phyloP scores from a whole-genome alignment of 208 protist genomes.

The Wallacemonas sp. region DNA sequence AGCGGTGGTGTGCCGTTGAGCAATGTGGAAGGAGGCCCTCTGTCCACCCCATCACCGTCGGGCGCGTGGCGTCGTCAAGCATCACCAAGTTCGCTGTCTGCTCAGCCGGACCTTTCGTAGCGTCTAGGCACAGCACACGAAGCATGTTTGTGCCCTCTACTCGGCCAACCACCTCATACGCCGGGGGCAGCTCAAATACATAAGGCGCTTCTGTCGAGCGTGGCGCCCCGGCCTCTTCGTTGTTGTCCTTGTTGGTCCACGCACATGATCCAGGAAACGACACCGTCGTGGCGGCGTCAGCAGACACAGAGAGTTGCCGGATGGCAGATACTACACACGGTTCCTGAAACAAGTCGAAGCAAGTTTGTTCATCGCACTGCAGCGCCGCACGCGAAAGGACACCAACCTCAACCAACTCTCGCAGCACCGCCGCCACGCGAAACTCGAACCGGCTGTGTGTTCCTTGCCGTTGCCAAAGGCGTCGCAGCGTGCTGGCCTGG shows the following conservation, averaged over 20 bases:
- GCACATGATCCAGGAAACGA: not conserved
- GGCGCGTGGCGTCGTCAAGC: conserved; percentile 23
- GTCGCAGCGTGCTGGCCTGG: conserved; percentile 34
- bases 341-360: conserved; percentile 3
- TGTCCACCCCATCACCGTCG: conserved; percentile 15
- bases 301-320: not conserved
- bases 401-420: conserved; percentile 54
- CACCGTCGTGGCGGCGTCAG: not conserved
- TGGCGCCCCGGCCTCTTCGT: not conserved
- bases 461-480: conserved; percentile 7
- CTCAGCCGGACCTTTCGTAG: conserved; percentile 35
- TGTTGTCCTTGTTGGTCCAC: no score
- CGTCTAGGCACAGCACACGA: conserved; percentile 53
- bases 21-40: conserved; percentile 54
- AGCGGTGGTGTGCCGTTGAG: conserved; percentile 60
- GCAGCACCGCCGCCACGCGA: conserved; percentile 50
- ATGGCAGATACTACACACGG: conserved; percentile 1
- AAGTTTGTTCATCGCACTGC: conserved; percentile 14
- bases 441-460: conserved; percentile 62
- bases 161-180: conserved; percentile 68
- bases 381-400: conserved; percentile 43
- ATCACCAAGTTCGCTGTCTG: conserved; percentile 66
- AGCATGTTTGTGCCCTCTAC: conserved; percentile 48
- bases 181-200: conserved; percentile 47
- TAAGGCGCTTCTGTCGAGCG: not conserved